phyloP scores from a whole-genome alignment of 1,284 basidiomycete species.

The Cystobasidium pallidum region DNA sequence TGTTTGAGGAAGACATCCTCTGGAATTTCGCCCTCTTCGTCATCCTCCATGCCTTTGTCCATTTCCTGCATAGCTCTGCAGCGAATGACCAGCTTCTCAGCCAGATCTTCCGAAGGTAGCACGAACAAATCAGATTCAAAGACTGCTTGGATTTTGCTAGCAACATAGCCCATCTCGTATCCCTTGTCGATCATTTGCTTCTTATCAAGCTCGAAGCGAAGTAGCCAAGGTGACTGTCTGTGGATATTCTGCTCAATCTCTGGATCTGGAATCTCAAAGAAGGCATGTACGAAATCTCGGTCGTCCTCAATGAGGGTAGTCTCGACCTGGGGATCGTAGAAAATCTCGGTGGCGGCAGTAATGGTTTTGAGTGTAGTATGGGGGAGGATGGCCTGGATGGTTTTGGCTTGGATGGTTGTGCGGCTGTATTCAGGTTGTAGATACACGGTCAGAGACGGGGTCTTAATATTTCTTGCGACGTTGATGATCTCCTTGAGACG shows the following conservation, averaged over 20 bases:
- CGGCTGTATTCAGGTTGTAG: constrained; percentile 72
- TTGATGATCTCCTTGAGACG: constrained; percentile 99
- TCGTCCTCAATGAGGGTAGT: constrained; percentile 97
- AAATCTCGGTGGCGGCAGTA: constrained; percentile 94
- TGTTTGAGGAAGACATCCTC: constrained; percentile 97
- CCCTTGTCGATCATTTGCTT: constrained; percentile 98
- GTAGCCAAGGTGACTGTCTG: constrained; percentile 93
- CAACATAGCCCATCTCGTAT: constrained; percentile 93
- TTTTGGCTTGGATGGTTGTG: constrained; percentile 71
- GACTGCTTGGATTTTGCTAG: constrained; percentile 87
- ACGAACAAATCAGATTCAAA: constrained; percentile 97
- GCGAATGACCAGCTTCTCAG: constrained; percentile 94
- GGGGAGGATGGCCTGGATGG: constrained; percentile 87
- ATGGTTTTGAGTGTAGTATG: constrained; percentile 94
- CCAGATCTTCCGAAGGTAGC: constrained; percentile 98
- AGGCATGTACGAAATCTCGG: constrained; percentile 92
- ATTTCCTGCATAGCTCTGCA: constrained; percentile 71
- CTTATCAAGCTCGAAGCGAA: constrained; percentile 94
- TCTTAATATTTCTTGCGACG: constrained; percentile 97
- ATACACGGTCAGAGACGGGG: constrained; percentile 90
- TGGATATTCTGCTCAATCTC: constrained; percentile 89
- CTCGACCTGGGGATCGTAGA: constrained; percentile 93
- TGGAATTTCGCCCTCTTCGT: constrained; percentile 90
- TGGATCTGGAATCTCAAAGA: constrained; percentile 99
- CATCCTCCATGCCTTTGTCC: constrained; percentile 63